Evolutionary conservation across 768 basidiomycete genomes (phyloP).

Genomic region (Boletus coccyginus): DNA sequence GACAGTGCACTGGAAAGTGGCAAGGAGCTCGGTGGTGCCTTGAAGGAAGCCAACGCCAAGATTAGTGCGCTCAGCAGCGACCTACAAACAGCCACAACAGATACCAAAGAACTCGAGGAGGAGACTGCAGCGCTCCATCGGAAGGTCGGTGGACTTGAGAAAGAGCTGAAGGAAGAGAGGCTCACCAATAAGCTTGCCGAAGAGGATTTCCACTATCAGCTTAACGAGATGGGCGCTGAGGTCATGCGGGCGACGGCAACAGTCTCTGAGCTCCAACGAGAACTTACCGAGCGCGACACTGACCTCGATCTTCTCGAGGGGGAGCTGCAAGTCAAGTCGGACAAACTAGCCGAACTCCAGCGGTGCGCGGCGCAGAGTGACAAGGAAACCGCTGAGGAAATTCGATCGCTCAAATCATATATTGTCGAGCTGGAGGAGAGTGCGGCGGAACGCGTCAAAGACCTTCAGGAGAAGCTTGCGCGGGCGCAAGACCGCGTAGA

Average conservation of each 20-base stretch:
- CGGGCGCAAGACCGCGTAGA: slow-evolving; percentile 45
- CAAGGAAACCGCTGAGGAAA: slow-evolving; percentile 28
- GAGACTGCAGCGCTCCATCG: slow-evolving; percentile 52
- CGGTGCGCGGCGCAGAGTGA: slow-evolving; percentile 25
- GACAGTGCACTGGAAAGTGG: slow-evolving; percentile 62
- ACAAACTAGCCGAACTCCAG: slow-evolving; percentile 23
- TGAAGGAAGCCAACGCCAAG: slow-evolving; percentile 64
- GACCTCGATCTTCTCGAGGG: slow-evolving; percentile 33
- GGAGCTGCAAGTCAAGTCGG: slow-evolving; percentile 40
- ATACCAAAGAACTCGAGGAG: slow-evolving; percentile 61
- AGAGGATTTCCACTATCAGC: slow-evolving; percentile 37
- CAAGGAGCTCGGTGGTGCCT: slow-evolving; percentile 64
- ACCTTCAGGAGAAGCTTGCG: slow-evolving; percentile 55
- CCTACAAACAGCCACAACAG: slow-evolving; percentile 48
- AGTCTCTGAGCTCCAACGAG: slow-evolving; percentile 44
- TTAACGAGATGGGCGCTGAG: slow-evolving; percentile 30
- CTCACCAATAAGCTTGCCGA: slow-evolving; percentile 38
- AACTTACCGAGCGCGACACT: slow-evolving; percentile 40
- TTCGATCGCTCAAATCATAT: slow-evolving; percentile 46
- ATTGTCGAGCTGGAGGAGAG: slow-evolving; percentile 60
- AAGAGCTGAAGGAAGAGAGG: slow-evolving; percentile 53
- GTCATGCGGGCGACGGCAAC: slow-evolving; percentile 32
- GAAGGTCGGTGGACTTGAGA: slow-evolving; percentile 54
- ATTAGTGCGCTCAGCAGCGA: slow-evolving; percentile 55
- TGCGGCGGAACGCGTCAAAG: slow-evolving; percentile 48